Evolutionary conservation across 2,329 filamentous ascomycete species (phyloP).

Genomic region (Fusarium buharicum): DNA sequence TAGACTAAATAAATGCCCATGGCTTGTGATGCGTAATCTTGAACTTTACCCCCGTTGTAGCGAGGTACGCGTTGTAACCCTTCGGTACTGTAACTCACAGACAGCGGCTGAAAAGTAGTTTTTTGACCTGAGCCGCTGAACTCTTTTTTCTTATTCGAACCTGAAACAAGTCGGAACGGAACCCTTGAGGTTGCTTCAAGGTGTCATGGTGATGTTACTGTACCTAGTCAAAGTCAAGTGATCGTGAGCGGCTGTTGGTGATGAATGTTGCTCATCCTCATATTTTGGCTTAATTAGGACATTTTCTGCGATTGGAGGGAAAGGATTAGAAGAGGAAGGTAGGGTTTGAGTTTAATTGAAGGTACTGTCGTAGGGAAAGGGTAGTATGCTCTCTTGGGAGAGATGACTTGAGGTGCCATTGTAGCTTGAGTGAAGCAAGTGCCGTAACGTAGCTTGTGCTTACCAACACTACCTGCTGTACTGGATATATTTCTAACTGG

Average conservation of each 20-base stretch:
- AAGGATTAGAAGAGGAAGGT: neutral
- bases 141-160: constrained; percentile 1
- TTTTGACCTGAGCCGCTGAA: constrained; percentile 10
- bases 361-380: neutral
- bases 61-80: constrained; percentile 7
- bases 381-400: constrained; percentile 4
- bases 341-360: neutral
- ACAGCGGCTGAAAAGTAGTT: neutral
- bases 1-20: too few species aligned
- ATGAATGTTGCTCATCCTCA: neutral
- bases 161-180: neutral
- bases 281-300: neutral
- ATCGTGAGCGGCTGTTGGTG: constrained; percentile 1
- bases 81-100: neutral
- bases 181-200: neutral
- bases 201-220: neutral
- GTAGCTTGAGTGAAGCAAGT: neutral
- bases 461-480: neutral
- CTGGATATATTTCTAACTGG: neutral
- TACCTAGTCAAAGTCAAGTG: too few species aligned
- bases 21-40: neutral
- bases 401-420: neutral
- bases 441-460: neutral
- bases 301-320: neutral
- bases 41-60: neutral